Base-by-base conservation (phyloP, 441 rosid genomes). In the Populus hybrid region DNA sequence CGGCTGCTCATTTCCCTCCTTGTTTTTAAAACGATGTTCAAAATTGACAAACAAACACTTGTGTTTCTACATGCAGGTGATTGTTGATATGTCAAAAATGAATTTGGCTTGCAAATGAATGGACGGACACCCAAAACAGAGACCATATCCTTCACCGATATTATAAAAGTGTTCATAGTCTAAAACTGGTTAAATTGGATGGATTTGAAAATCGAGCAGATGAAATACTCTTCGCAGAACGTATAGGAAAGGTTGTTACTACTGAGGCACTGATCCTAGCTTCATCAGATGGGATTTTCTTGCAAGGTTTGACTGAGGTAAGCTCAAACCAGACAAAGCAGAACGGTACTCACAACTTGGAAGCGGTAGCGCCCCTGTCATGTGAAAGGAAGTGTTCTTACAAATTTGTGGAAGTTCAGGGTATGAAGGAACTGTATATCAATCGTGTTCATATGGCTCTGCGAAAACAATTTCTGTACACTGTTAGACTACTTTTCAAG, bases 141-240 rank as follows among this genome's bases (percentile, higher is more conserved):
- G 8, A 34, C 7, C 8, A 34, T 34, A 34, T 34, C 36, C 8
- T 6, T 34, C 36, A 34, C 8, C 36, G 36, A 34, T 34, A 34
- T 34, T 34, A 34, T 34, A 34, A 34, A 34, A 34, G 8, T 34
- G 36, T 34, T 34, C 75, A 38, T 28, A 75, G 79, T 79, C 83
- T 89, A 24, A 80, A 84, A 78, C 14, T 84, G 71, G 85, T 89
- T 14, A 86, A 82, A 80, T 14, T 89, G 80, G 90, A 88, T 26
- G 90, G 91, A 50, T 84, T 85, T 72, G 36, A 69, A 75, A 82
- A 69, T 53, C 74, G 69, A 72, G 85, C 73, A 3, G 83, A 80
- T 23, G 87, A 82, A 73, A 80, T 68, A 69, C 71, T 70, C 59
- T 73, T 88, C 38, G 80, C 81, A 10, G 36, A 83, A 77, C 70